Base-by-base conservation (phyloP, 106 monocot species). In the Narthecium ossifragum region DNA sequence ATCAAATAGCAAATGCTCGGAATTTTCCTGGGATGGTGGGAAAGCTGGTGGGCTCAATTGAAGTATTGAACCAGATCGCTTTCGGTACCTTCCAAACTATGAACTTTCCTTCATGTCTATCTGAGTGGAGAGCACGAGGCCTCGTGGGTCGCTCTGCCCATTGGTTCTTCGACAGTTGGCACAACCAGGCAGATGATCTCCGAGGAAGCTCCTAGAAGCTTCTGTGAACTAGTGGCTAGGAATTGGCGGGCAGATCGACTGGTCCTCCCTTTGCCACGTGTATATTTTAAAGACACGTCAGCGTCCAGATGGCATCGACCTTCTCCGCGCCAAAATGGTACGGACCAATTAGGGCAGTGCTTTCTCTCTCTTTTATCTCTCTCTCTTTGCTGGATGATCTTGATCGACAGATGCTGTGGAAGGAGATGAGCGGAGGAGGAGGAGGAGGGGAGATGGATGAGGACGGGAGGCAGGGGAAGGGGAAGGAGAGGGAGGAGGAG, bases 221-320 rank as follows among this genome's bases (percentile, higher is more conserved):
- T 43, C 43, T 18, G 54, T 22, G 24, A 66, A 69, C 52, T 78
- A 71, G 37, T 80, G 90, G 89, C 71, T 55, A 64, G 57, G 31
- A 78, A 60, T 27, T 15, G n/a, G 1, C 59, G 52, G 18, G 21
- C 9, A 2, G 15, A 67, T 69, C 68, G 22, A 48, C 63, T 62
- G 85, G 67, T 41, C 59, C 5, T 14, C 21, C 0, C 38, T 10
- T 0, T 51, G 70, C 81, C 85, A 79, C 81, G 78, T 81, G 78
- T 70, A 31, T 0, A 0, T 9, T 6, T 27, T n/a, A 5, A 25
- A 33, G 40, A 66, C 41, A 64, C 68, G 73, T 66, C 18, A 27
- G 26, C 53, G 12, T 82, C 90, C 82, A 0, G 73, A 82, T 85
- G 90, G 81, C 75, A 1, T 26, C n/a, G n/a, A n/a, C n/a, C n/a